Evolutionary conservation across 2,329 filamentous ascomycete genomes (phyloP).

Genomic region (Fusarium newnesense): DNA sequence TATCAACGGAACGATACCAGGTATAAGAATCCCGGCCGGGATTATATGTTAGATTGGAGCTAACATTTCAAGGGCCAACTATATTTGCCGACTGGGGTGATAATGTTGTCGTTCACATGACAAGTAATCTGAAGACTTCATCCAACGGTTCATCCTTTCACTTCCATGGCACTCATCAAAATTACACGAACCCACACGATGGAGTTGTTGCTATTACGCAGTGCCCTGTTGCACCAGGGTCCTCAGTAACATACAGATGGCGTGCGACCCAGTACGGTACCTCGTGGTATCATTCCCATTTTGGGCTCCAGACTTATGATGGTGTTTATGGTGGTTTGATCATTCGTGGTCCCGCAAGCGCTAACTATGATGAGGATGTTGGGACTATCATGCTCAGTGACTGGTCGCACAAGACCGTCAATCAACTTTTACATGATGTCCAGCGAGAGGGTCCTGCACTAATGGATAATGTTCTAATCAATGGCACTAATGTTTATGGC

Average conservation of each 20-base stretch:
- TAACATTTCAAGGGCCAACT: conserved; percentile 55
- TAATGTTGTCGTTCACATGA: conserved; percentile 61
- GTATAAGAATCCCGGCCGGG: neutral
- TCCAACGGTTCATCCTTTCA: conserved; percentile 70
- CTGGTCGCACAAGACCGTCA: conserved; percentile 62
- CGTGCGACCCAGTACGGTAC: conserved; percentile 65
- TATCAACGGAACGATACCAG: conserved; percentile 69
- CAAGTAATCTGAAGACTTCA: conserved; percentile 55
- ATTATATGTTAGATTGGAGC: neutral
- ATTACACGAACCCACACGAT: conserved; percentile 64
- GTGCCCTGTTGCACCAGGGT: conserved; percentile 63
- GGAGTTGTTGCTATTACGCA: conserved; percentile 64
- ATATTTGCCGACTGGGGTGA: conserved; percentile 65
- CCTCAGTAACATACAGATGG: conserved; percentile 67
- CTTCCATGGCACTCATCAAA: conserved; percentile 71
- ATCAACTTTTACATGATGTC: conserved; percentile 46
- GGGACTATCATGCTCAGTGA: conserved; percentile 69
- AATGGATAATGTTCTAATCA: conserved; percentile 59
- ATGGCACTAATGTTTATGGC: conserved; percentile 53
- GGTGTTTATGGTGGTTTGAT: conserved; percentile 70
- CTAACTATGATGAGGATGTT: conserved; percentile 71
- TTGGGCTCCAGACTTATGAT: conserved; percentile 60
- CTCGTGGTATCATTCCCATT: conserved; percentile 72
- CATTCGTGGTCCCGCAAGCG: conserved; percentile 68
- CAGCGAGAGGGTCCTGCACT: conserved; percentile 30